Evolutionary conservation across 306 rosid genomes (phyloP).

Genomic region (Mimosa pudica): DNA sequence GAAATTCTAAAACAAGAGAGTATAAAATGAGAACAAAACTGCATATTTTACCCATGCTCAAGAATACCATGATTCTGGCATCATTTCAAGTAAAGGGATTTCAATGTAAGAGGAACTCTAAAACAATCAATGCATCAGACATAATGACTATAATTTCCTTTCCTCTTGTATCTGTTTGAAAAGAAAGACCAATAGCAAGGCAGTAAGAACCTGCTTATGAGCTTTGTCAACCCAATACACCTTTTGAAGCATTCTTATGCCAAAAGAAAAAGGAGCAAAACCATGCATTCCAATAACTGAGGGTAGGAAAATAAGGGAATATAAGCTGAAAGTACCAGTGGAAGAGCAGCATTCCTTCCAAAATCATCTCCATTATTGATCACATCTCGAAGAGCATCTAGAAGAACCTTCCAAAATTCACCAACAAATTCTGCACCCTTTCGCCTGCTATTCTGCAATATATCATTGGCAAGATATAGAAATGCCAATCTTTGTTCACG

Average conservation of each 20-base stretch:
- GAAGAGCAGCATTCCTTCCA: conserved; percentile 79
- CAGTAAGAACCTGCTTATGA: not conserved
- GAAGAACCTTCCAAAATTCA: conserved; percentile 98
- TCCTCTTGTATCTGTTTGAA: not conserved
- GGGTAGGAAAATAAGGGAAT: no score
- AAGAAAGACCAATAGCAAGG: not conserved
- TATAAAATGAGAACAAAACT: conserved; percentile 1
- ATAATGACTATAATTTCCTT: not conserved
- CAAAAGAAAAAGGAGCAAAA: not conserved
- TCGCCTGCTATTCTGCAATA: not conserved
- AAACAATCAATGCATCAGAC: not conserved
- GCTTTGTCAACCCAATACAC: not conserved
- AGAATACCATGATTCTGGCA: not conserved
- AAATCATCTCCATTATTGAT: conserved; percentile 73
- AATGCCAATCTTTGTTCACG: conserved; percentile 3
- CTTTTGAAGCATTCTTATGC: not conserved
- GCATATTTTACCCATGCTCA: not conserved
- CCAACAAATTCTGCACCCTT: conserved; percentile 97
- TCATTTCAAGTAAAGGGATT: not conserved
- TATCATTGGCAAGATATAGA: conserved; percentile 1
- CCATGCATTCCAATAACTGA: not conserved
- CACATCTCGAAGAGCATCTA: conserved; percentile 84
- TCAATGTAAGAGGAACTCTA: not conserved
- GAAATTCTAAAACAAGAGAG: not conserved
- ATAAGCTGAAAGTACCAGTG: conserved; percentile 56